A percentile compares a stretch with the other conserved stretches of the same genome.
These are phyloP conservation scores for Chytriomyces sp. DNA, from an alignment of 192 early-diverging fungal species.

Conservation along the genomic window DNA sequence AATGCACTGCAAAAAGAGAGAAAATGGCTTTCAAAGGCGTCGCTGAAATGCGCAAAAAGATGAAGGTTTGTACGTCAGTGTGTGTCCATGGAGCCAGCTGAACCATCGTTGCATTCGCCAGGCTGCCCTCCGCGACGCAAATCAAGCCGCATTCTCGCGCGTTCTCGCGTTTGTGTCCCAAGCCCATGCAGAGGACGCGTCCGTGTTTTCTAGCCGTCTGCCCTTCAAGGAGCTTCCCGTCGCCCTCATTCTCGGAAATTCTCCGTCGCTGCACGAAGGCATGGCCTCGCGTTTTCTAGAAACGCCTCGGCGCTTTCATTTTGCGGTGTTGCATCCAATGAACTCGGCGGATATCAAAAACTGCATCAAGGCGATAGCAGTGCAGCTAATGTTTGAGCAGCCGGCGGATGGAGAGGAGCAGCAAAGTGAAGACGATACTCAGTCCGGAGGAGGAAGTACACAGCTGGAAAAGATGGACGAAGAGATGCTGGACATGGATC, in stretches of 20 bases:
- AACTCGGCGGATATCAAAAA: slow-evolving; percentile 7
- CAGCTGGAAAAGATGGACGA: too few relatives aligned
- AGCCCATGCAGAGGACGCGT: not conserved
- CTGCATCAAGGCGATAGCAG: not conserved
- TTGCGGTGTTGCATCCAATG: slow-evolving; percentile 10
- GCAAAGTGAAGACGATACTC: too few relatives aligned
- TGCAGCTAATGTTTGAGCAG: not conserved
- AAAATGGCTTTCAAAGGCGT: too few relatives aligned
- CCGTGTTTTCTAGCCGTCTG: not conserved
- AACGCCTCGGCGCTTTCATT: not conserved
- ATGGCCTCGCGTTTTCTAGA: slow-evolving; percentile 6
- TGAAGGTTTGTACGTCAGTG: too few relatives aligned
- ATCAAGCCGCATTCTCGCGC: too few relatives aligned
- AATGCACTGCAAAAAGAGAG: too few relatives aligned
- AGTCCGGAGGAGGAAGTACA: too few relatives aligned
- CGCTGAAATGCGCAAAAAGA: too few relatives aligned
- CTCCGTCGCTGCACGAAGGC: not conserved
- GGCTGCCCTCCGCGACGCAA: too few relatives aligned
- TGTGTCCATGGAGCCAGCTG: too few relatives aligned
- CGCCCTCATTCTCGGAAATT: not conserved
- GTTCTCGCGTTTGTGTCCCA: not conserved
- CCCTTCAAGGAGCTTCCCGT: not conserved
- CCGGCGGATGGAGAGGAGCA: not conserved
- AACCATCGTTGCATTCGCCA: too few relatives aligned
- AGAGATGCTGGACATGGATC: too few relatives aligned